Conservation (phyloP, 176 grass and related monocot species). For the Typha latifolia region DNA sequence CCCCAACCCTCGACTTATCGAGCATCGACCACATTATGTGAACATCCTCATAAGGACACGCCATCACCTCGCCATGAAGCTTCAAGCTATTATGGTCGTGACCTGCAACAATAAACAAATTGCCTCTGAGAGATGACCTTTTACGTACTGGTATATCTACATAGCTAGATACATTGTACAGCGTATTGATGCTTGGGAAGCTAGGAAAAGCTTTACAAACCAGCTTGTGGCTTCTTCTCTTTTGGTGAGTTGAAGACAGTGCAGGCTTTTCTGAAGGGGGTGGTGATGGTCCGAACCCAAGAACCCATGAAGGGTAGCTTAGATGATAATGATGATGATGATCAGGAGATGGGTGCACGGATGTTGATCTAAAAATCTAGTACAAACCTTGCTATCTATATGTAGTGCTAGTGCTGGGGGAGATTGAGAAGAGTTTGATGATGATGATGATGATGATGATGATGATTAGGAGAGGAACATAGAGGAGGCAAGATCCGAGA, state of each 20-base stretch:
- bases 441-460: too few species aligned
- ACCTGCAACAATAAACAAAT: conserved; percentile 5
- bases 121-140: conserved; percentile 6
- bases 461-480: neutral
- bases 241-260: conserved; percentile 5
- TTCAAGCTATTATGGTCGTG: conserved; percentile 29
- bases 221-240: conserved; percentile 33
- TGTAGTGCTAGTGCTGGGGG: neutral
- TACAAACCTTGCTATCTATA: neutral
- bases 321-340: neutral
- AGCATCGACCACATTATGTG: conserved; percentile 86
- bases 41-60: conserved; percentile 62
- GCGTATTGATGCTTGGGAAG: too few species aligned
- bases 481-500: conserved; percentile 50
- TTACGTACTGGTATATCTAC: conserved; percentile 4
- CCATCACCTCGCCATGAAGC: conserved; percentile 72
- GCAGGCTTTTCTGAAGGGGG: conserved; percentile 56
- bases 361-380: conserved; percentile 4
- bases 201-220: neutral
- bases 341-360: too few species aligned
- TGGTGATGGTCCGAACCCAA: conserved; percentile 56
- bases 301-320: conserved; percentile 41
- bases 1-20: conserved; percentile 42
- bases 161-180: conserved; percentile 1
- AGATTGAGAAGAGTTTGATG: too few species aligned